Evolutionary conservation across 176 grass and related monocot species (phyloP).

Genomic region (Eleusine coracana): DNA sequence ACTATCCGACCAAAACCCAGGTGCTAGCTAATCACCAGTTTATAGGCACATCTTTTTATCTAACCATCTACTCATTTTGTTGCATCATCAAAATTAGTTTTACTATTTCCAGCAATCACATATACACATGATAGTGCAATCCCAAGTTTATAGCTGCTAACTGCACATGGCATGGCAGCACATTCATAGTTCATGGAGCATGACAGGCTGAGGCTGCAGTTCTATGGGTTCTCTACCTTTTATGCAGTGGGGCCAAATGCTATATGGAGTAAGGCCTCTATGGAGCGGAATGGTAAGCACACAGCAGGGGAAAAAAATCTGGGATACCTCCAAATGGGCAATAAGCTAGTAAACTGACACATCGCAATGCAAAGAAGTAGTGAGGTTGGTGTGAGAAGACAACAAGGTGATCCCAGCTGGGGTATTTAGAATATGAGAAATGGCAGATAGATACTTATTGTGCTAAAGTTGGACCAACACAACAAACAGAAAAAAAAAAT

Average conservation of each 20-base stretch:
- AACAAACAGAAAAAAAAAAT: constrained; percentile 1
- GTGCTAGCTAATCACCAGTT: not conserved
- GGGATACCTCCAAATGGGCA: not conserved
- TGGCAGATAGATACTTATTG: not conserved
- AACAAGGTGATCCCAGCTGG: not conserved
- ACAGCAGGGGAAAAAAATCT: not conserved
- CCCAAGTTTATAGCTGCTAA: not conserved
- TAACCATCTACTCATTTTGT: not conserved
- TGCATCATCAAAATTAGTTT: not conserved
- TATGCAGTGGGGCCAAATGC: not conserved
- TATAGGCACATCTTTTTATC: not conserved
- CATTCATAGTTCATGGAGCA: not conserved
- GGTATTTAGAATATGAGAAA: not conserved
- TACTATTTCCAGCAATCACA: not conserved
- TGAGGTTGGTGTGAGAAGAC: not conserved
- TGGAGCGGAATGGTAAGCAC: not conserved
- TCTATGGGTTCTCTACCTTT: not conserved
- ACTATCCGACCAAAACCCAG: not conserved
- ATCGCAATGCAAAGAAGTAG: not conserved
- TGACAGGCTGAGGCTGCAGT: not conserved
- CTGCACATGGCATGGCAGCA: not conserved
- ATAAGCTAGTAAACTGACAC: not conserved
- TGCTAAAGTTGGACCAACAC: not conserved
- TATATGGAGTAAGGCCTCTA: not conserved
- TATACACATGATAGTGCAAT: not conserved